Conservation (phyloP, 78 protist genomes). For the Diacronema lutheri region DNA sequence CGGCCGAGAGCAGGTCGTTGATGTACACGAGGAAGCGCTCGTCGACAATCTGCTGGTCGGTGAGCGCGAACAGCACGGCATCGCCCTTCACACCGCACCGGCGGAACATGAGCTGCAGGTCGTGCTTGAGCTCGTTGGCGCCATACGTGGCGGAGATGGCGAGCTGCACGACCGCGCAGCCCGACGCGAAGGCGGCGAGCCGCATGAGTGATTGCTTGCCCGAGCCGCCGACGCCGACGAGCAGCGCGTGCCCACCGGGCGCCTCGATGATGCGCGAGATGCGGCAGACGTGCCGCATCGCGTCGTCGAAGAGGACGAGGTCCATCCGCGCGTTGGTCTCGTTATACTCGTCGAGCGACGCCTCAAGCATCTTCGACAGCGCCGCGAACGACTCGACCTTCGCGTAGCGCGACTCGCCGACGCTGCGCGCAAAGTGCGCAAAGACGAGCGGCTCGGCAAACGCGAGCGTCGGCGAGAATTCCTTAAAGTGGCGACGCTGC, state of each 20-base stretch:
- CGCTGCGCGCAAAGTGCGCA: slow-evolving; percentile 17
- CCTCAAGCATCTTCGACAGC: neutral
- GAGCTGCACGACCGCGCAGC: slow-evolving; percentile 48
- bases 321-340: slow-evolving; percentile 59
- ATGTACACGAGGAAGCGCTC: slow-evolving; percentile 55
- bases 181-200: slow-evolving; percentile 48
- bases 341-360: slow-evolving; percentile 49
- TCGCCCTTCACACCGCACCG: slow-evolving; percentile 42
- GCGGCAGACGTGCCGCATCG: slow-evolving; percentile 73
- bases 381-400: neutral
- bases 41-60: slow-evolving; percentile 58
- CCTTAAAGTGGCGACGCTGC: slow-evolving; percentile 26
- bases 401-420: slow-evolving; percentile 24
- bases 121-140: slow-evolving; percentile 37
- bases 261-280: slow-evolving; percentile 54
- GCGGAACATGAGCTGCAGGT: slow-evolving; percentile 41
- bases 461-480: slow-evolving; percentile 20
- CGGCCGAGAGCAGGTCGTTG: slow-evolving; percentile 64
- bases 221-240: slow-evolving; percentile 79
- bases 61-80: slow-evolving; percentile 40
- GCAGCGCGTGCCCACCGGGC: slow-evolving; percentile 74
- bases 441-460: slow-evolving; percentile 32
- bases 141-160: slow-evolving; percentile 35
- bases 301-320: slow-evolving; percentile 68
- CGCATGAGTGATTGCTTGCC: slow-evolving; percentile 71